phyloP scores from a whole-genome alignment of 192 early-diverging fungal species.

The Coemansia sp. region DNA sequence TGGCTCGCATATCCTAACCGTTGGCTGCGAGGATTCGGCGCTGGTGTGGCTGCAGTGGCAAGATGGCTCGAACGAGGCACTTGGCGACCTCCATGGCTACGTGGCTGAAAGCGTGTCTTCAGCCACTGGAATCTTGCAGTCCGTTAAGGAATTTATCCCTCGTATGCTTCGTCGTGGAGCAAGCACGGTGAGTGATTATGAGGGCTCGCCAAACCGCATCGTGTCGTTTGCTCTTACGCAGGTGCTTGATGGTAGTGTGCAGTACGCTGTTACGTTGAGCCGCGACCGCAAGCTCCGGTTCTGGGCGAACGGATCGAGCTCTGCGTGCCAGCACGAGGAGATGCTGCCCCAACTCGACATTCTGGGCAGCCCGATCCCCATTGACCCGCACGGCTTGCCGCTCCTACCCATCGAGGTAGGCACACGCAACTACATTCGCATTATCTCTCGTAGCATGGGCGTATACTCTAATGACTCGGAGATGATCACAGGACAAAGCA shows the following conservation, averaged over 20 bases:
- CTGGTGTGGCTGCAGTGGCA: conserved; percentile 46
- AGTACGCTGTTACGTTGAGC: conserved; percentile 41
- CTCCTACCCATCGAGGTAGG: conserved; percentile 11
- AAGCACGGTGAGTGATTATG: conserved; percentile 9
- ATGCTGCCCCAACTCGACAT: conserved; percentile 39
- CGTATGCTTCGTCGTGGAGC: conserved; percentile 38
- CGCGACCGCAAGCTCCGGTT: conserved; percentile 53
- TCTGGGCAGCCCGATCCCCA: conserved; percentile 25
- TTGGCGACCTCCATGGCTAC: conserved; percentile 22
- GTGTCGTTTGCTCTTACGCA: conserved; percentile 32
- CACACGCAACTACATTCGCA: conserved; percentile 29
- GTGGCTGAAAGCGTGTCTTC: conserved; percentile 30
- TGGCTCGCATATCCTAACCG: conserved; percentile 1
- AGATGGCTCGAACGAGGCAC: conserved; percentile 5
- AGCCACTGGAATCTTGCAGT: conserved; percentile 29
- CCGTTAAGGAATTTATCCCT: conserved; percentile 39
- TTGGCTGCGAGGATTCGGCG: conserved; percentile 33
- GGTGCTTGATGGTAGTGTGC: conserved; percentile 32
- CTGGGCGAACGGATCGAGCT: conserved; percentile 29
- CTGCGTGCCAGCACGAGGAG: conserved; percentile 43
- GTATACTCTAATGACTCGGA: conserved; percentile 20
- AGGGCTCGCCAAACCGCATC: background rate
- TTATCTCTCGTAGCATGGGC: conserved; percentile 25
- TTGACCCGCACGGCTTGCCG: conserved; percentile 22
- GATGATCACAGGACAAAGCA: conserved; percentile 12